Evolutionary conservation across 2,329 filamentous ascomycete genomes (phyloP), one percentile per base, ranked within the genome.

Genomic region (Aspergillus hortae): DNA sequence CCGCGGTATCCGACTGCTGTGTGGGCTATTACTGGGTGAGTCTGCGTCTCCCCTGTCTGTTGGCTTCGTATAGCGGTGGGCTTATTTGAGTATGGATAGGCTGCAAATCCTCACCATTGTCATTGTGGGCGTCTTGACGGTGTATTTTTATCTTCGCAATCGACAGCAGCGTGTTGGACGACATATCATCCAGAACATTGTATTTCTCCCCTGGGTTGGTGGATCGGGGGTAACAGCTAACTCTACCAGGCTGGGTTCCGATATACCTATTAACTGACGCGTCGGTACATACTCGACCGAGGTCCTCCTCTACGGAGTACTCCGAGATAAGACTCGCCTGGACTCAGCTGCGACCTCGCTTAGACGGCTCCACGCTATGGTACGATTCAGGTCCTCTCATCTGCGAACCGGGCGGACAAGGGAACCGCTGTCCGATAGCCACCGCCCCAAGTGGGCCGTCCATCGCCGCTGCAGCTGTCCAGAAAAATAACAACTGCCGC

Each of bases 1-100:
- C 85, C 85, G 6, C 68, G 74, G 51, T 88, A 88, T 65, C 66
- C 75, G 52, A 88, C 85, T 2, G 85, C 85, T 2, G 79, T 88
- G 12, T 88, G 84, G 83, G 77, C 87, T 12, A 84, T 81, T 11
- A 85, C 88, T 52, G 84, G 80, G 65, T 73, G 49, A 55, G 62
- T 59, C 15, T 17, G 6, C n/a, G 11, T 33, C 30, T 46, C 15
- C 25, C 21, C 32, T 12, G 23, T 23, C 23, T 23, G 4, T 23
- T 23, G 23, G 6, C 6, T 23, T 23, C 23, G 23, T 43, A 23
- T 10, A 40, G 11, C 23, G 19, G 32, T 42, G 4, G 14, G 43
- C 46, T 52, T 25, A 49, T 40, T 15, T 23, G 35, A 12, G 36
- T 27, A 7, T 12, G 19, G 44, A 12, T 38, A 69, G 80, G n/a